Base-by-base conservation (phyloP, 2,329 filamentous ascomycete genomes). In the Pyrenochaeta sp. region DNA sequence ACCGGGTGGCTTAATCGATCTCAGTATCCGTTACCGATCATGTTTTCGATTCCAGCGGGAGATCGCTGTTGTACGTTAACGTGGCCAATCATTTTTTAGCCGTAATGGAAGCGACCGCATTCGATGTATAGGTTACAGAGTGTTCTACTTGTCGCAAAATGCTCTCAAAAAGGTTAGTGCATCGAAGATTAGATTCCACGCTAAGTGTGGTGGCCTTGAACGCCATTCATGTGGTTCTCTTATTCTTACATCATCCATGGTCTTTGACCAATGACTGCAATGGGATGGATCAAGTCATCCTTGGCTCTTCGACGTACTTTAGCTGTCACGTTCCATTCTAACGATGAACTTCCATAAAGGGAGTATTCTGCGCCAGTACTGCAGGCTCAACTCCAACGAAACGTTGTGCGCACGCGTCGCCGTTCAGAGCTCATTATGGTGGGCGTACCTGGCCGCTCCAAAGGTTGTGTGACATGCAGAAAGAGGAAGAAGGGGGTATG, bases 401-500 rank as follows among this genome's bases (percentile, higher is more conserved):
- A 32, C 38, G 31, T 20, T 36, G 35, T 30, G 19, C 32, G 20
- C 22, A 31, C 26, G 15, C 31, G 30, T 29, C 27, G 23, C 23
- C 17, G 13, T 9, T 27, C 17, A 23, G 7, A 10, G 14, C 18
- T 6, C 23, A 37, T 30, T 17, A 62, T 62, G 59, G 59, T 62
- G 1, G 59, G 59, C 13, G 48, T 64, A n/a, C 46, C 61, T 9
- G 66, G 66, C 8, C 51, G 65, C 27, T 69, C 66, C 6, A 68
- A 69, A 36, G 66, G 61, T 3, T 69, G 66, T 39, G 47, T 58
- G 10, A 67, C 61, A 1, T 69, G 66, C 34, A 41, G 65, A 18
- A 58, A 50, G 20, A 58, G 82, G 37, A 76, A 83, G 64, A 82
- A 85, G 48, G 83, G 82, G 63, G 82, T 83, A 71, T 52, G 76